Evolutionary conservation across 2,329 filamentous ascomycete genomes (phyloP), one percentile per base, ranked within the genome.

Genomic region (Tolypocladium tropicale): DNA sequence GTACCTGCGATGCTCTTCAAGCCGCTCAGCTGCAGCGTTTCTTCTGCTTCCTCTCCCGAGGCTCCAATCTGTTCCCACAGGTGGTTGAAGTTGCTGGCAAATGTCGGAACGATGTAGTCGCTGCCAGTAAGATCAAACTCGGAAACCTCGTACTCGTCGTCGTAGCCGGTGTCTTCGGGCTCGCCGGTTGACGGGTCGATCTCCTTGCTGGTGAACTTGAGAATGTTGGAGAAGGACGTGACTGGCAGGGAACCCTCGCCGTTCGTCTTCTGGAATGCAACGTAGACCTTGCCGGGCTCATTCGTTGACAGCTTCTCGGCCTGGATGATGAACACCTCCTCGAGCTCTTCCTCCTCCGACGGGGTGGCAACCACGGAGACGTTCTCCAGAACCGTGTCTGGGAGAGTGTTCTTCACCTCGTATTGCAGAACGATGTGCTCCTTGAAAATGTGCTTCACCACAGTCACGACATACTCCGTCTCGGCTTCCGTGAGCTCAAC

Each of bases 161-260:
- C 93, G 71, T 97, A 97, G 50, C 94, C 94, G 51, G 76, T 81
- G 18, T 95, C 91, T 71, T 99, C 94, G 0, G 93, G 89, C 73
- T 96, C 91, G 62, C 85, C 84, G n/a, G 90, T 96, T 30, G 88
- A 88, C 6, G 94, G 94, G 66, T 99, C 94, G 62, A 99, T 94
- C 74, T 99, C 94, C 76, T 96, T 97, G 78, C 88, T 94, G 21
- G 91, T 96, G 71, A 99, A 99, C 74, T 94, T 96, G 68, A 99
- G 86, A 41, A 90, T 78, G 73, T 97, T 99, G 62, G 89, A 90
- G 73, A 99, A 95, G 46, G 84, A 88, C 54, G 87, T 85, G 25
- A 88, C 79, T 5, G 91, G 85, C 70, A 95, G 86, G n/a, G 86
- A 82, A 48, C 77, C 79, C 65, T 90, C 89, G 56, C 89, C 91